Evolutionary conservation across 345 rosid species (phyloP).

Genomic region (Gossypium sturtianum): DNA sequence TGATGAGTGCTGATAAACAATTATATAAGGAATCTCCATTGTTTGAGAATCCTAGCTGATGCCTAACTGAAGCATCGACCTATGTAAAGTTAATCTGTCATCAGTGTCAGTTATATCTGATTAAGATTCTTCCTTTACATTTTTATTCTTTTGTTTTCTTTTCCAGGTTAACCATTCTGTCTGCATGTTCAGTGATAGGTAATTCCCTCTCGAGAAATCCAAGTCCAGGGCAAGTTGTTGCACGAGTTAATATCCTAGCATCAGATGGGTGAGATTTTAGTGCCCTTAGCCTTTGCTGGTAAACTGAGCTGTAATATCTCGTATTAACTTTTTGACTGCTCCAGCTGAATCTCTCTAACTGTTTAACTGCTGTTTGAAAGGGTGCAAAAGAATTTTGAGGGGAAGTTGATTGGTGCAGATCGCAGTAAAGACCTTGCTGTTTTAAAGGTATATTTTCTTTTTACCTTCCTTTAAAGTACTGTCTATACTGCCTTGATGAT

Average conservation of each 20-base stretch:
- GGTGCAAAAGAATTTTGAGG: constrained; percentile 91
- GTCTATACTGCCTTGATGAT: not conserved
- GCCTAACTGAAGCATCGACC: not conserved
- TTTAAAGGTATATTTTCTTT: constrained; percentile 43
- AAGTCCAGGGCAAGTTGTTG: constrained; percentile 71
- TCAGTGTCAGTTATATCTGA: not conserved
- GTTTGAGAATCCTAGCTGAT: not conserved
- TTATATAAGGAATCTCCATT: not conserved
- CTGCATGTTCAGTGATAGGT: constrained; percentile 61
- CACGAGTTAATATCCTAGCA: constrained; percentile 83
- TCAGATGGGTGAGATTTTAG: constrained; percentile 76
- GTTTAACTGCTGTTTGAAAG: constrained; percentile 31
- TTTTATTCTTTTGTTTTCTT: not conserved
- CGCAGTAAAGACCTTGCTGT: constrained; percentile 95
- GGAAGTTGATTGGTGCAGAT: constrained; percentile 83
- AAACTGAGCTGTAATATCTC: constrained; percentile 21
- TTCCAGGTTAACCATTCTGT: constrained; percentile 2
- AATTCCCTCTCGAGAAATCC: constrained; percentile 89
- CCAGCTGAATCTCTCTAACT: not conserved
- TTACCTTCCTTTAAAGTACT: not conserved
- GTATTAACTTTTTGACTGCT: constrained; percentile 4
- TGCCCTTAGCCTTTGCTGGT: constrained; percentile 23
- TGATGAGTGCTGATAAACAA: not conserved
- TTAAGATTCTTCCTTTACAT: not conserved
- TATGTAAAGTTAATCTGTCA: not conserved